These are phyloP conservation scores for Aureobasidium sp. DNA, from an alignment of 2,329 filamentous ascomycete genomes.

Conservation along the genomic window DNA sequence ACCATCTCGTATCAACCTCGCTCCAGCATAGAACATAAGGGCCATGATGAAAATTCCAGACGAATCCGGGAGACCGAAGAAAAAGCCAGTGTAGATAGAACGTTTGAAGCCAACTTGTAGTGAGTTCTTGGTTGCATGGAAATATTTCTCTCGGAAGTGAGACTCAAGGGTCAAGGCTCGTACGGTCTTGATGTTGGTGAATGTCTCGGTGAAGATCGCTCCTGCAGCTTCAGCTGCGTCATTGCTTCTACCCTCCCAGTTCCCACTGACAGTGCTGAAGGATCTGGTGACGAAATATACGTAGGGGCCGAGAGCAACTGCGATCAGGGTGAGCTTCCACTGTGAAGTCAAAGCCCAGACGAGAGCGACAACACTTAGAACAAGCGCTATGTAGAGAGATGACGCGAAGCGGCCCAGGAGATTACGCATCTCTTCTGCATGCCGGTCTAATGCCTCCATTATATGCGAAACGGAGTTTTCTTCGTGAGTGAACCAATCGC, in stretches of 20 bases:
- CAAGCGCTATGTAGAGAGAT: slow-evolving; percentile 56
- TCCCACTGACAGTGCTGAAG: slow-evolving; percentile 58
- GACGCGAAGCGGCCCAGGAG: slow-evolving; percentile 72
- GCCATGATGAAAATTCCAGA: slow-evolving; percentile 66
- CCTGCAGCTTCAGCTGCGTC: slow-evolving; percentile 54
- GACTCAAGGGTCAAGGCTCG: slow-evolving; percentile 65
- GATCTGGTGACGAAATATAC: slow-evolving; percentile 59
- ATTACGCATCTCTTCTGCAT: slow-evolving; percentile 81
- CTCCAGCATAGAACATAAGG: slow-evolving; percentile 78
- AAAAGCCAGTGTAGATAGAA: slow-evolving; percentile 58
- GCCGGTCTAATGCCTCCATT: slow-evolving; percentile 66
- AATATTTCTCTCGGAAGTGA: slow-evolving; percentile 62
- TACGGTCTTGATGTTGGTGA: slow-evolving; percentile 73
- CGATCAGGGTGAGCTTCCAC: slow-evolving; percentile 76
- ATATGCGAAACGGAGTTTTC: slow-evolving; percentile 59
- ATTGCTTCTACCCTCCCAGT: slow-evolving; percentile 67
- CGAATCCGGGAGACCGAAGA: slow-evolving; percentile 73
- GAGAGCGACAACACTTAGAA: slow-evolving; percentile 63
- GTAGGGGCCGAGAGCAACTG: slow-evolving; percentile 60
- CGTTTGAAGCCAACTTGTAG: slow-evolving; percentile 58
- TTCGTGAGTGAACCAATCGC: slow-evolving; percentile 67
- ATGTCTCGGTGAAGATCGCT: slow-evolving; percentile 64
- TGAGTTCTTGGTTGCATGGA: slow-evolving; percentile 43
- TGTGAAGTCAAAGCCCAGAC: slow-evolving; percentile 66
- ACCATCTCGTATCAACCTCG: slow-evolving; percentile 51